phyloP scores from a whole-genome alignment of 2,329 filamentous ascomycete species.

The Talaromyces sp. region DNA sequence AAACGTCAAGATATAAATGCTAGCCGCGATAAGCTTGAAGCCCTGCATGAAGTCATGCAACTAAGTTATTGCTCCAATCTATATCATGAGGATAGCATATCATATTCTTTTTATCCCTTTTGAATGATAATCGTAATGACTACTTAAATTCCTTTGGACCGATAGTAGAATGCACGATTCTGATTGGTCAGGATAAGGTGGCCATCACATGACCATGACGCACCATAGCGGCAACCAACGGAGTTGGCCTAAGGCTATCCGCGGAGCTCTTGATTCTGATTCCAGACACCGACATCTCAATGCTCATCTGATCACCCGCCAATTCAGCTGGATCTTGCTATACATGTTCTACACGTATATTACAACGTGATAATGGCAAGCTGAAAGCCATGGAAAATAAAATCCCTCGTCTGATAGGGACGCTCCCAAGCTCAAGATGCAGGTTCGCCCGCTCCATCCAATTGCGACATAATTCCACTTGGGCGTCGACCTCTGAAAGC shows the following conservation, averaged over 20 bases:
- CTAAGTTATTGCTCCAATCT: background rate
- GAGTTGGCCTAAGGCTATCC: slow-evolving; percentile 3
- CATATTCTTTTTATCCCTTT: background rate
- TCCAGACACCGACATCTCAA: background rate
- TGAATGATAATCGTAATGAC: background rate
- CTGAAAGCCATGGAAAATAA: slow-evolving; percentile 8
- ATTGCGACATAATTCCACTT: slow-evolving; percentile 14
- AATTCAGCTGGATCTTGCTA: background rate
- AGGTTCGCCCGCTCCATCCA: background rate
- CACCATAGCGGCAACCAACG: slow-evolving; percentile 1
- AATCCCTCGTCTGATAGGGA: slow-evolving; percentile 6
- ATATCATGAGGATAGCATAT: background rate
- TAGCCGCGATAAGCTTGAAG: slow-evolving; percentile 9
- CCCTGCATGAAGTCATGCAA: background rate
- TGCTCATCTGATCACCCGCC: background rate
- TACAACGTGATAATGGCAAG: background rate
- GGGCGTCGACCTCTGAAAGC: slow-evolving; percentile 15
- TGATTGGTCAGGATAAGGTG: background rate
- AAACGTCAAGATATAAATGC: slow-evolving; percentile 1
- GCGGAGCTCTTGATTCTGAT: slow-evolving; percentile 1
- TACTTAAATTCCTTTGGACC: background rate
- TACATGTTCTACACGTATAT: background rate
- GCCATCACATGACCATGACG: slow-evolving; percentile 8
- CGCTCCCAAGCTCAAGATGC: slow-evolving; percentile 7
- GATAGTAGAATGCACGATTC: background rate